Evolutionary conservation across 2,329 filamentous ascomycete genomes (phyloP).

Genomic region (Colletotrichum godetiae): DNA sequence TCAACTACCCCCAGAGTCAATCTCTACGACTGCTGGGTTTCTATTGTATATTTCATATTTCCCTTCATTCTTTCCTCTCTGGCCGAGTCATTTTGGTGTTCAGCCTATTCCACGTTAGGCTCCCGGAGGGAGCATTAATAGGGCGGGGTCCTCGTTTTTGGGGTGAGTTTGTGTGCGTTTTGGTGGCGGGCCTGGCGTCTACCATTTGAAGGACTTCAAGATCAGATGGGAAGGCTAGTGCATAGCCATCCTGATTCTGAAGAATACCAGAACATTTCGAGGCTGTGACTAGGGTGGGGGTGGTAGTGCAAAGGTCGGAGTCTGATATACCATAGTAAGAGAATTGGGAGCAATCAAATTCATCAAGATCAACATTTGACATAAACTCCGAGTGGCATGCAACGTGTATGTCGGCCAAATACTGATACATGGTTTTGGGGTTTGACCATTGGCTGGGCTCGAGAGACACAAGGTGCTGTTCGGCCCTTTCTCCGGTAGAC

Average conservation of each 20-base stretch:
- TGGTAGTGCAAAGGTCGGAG: background rate
- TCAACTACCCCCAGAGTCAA: background rate
- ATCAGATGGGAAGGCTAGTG: background rate
- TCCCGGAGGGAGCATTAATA: slow-evolving; percentile 33
- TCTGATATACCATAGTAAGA: slow-evolving; percentile 30
- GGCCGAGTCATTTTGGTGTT: background rate
- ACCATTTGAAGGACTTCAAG: slow-evolving; percentile 11
- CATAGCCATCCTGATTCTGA: background rate
- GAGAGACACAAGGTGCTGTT: background rate
- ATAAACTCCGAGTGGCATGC: background rate
- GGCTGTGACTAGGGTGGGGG: background rate
- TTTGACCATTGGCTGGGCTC: background rate
- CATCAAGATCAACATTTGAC: background rate
- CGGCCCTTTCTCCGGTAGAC: background rate
- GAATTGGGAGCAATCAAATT: slow-evolving; percentile 27
- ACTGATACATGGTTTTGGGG: background rate
- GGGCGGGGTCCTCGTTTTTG: slow-evolving; percentile 19
- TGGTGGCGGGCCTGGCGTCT: slow-evolving; percentile 35
- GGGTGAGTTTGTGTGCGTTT: background rate
- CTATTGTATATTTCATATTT: slow-evolving; percentile 33
- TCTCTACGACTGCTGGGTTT: background rate
- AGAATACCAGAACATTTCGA: slow-evolving; percentile 32
- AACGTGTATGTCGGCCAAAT: no score
- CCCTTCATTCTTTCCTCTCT: background rate
- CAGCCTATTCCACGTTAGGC: slow-evolving; percentile 9